These are phyloP conservation scores for Boletus reticuloceps DNA, from an alignment of 768 basidiomycete species.

Conservation along the genomic window DNA sequence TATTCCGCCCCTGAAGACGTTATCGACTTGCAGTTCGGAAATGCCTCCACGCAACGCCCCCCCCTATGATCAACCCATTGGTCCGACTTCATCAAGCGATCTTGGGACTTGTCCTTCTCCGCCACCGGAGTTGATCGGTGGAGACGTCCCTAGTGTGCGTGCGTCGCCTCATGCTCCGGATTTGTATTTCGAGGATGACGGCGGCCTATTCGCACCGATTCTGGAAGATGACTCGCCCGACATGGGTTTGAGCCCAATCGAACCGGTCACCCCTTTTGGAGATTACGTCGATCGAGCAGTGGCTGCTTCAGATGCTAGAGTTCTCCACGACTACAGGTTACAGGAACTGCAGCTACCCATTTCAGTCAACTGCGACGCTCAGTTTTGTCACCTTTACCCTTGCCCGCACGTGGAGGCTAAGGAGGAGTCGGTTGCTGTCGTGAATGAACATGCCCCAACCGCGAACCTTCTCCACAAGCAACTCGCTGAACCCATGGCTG, in stretches of 20 bases:
- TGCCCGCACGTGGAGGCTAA: constrained; percentile 15
- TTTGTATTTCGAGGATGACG: constrained; percentile 25
- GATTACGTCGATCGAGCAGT: constrained; percentile 75
- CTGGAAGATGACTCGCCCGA: constrained; percentile 66
- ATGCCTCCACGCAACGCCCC: constrained; percentile 11
- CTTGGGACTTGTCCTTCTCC: background rate
- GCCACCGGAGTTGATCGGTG: constrained; percentile 13
- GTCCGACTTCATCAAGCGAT: background rate
- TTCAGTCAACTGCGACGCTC: constrained; percentile 25
- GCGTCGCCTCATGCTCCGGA: constrained; percentile 19
- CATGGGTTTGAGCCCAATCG: constrained; percentile 63
- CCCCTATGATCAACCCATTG: constrained; percentile 32
- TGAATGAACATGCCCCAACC: constrained; percentile 30
- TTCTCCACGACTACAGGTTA: constrained; percentile 21
- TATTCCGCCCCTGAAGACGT: constrained; percentile 65
- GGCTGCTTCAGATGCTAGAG: constrained; percentile 36
- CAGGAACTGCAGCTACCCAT: constrained; percentile 19
- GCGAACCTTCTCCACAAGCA: constrained; percentile 63
- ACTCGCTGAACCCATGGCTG: constrained; percentile 71
- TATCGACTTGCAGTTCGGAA: constrained; percentile 6
- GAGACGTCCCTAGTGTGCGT: constrained; percentile 1
- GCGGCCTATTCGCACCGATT: constrained; percentile 53
- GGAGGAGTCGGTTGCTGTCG: constrained; percentile 36
- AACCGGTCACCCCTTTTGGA: constrained; percentile 73
- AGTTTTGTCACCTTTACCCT: constrained; percentile 22